Base-by-base conservation (phyloP, 441 rosid species). In the Dalechampia spathulata region DNA sequence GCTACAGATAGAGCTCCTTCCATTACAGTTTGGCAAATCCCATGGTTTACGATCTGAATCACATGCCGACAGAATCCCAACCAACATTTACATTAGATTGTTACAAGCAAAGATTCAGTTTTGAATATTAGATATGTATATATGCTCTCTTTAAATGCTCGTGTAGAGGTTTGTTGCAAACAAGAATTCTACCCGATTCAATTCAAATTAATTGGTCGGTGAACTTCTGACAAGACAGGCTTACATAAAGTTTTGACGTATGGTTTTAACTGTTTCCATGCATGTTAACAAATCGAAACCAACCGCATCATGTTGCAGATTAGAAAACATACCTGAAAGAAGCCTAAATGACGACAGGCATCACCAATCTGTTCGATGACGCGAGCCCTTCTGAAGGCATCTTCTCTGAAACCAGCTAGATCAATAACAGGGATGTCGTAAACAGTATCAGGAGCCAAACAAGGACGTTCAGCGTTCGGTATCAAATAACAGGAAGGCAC, bases 21-120 rank as follows among this genome's bases (percentile, higher is more conserved):
- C 44, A 83, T 59, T 47, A 69, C 58, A 15, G 46, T 43, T 60
- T 71, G 75, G 60, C 72, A 26, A 49, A 88, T 83, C 51, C 89
- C 84, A 62, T 81, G 83, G 55, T 85, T 81, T 45, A 80, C 70
- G 41, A 88, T 67, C 93, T 85, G 60, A n/a, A 46, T 20, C n/a
- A 38, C n/a, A 2, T 12, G 7, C 34, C 4, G 7, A 28, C 7
- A 28, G 4, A 7, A 28, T 28, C 34, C 34, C 4, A n/a, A n/a
- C n/a, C n/a, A n/a, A n/a, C n/a, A n/a, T n/a, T n/a, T n/a, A n/a
- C n/a, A n/a, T n/a, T n/a, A n/a, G n/a, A n/a, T n/a, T n/a, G n/a
- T n/a, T n/a, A n/a, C n/a, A n/a, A n/a, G n/a, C n/a, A n/a, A n/a
- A n/a, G n/a, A n/a, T n/a, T n/a, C n/a, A n/a, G n/a, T n/a, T n/a